Conservation (phyloP, 768 basidiomycete species). For the Exidia glandulosa region DNA sequence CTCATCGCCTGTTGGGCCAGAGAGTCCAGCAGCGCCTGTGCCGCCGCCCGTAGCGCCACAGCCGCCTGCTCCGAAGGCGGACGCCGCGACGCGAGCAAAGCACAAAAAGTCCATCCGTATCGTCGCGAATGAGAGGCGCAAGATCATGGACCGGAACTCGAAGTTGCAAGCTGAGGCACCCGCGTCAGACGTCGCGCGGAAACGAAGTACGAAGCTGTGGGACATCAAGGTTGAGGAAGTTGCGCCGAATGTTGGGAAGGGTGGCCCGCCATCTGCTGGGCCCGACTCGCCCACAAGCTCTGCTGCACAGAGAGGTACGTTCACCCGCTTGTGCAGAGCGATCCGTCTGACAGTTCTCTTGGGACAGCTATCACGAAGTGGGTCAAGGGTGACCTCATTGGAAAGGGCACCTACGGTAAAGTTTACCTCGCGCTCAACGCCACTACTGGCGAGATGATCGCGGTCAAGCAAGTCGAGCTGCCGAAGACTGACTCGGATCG, state of each 20-base stretch:
- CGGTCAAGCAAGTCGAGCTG: constrained; percentile 40
- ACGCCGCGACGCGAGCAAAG: constrained; percentile 33
- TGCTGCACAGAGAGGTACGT: constrained; percentile 58
- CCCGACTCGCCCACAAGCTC: constrained; percentile 46
- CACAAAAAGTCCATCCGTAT: constrained; percentile 88
- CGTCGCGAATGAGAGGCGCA: constrained; percentile 82
- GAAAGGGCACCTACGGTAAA: constrained; percentile 35
- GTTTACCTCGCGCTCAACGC: constrained; percentile 38
- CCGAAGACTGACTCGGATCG: constrained; percentile 30
- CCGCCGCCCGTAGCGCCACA: constrained; percentile 13
- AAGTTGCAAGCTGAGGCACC: constrained; percentile 40
- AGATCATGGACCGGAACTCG: constrained; percentile 58
- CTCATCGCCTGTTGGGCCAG: constrained; percentile 60
- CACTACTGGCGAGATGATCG: constrained; percentile 35
- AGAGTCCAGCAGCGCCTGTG: constrained; percentile 29
- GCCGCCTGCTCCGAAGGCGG: neutral
- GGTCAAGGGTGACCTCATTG: constrained; percentile 40
- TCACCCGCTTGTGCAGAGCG: constrained; percentile 2
- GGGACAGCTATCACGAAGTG: constrained; percentile 68
- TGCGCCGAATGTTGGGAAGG: constrained; percentile 57
- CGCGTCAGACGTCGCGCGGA: constrained; percentile 43
- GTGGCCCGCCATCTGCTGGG: constrained; percentile 25
- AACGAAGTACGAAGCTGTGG: constrained; percentile 93
- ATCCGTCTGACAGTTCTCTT: constrained; percentile 11
- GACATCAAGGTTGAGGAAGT: constrained; percentile 90